Base-by-base conservation (phyloP, 805 yeast genomes). In the Saccharomycopsis vini region DNA sequence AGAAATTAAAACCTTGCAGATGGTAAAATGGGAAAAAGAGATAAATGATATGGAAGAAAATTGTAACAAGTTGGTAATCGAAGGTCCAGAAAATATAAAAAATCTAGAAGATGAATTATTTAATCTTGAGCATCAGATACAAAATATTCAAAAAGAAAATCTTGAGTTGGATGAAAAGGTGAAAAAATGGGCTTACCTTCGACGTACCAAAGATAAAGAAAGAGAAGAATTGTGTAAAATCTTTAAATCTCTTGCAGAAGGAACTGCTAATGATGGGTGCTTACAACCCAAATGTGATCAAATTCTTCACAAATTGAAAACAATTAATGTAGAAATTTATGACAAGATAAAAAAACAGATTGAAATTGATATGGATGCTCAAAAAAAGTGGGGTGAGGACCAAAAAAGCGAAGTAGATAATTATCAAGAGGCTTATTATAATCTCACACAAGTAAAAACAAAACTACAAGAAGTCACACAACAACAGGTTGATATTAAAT, bases 251-350 rank as follows among this genome's bases (percentile, higher is more conserved):
- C 24, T 46, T 20, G 19, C 32, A n/a, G 32, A 36, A n/a, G 19
- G 29, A n/a, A 39, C 43, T 21, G 12, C 39, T 15, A 45, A 44
- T 26, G 45, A 47, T 22, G 48, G 47, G 4, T 16, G 29, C 16
- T 30, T 30, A 30, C 5, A 9, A 7, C n/a, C 33, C 9, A 24
- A 24, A 24, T 6, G 10, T 7, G 6, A 7, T 6, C 6, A 6
- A 24, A 24, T 24, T 24, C 28, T 24, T 24, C 6, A 24, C 10
- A 24, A 24, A 24, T 7, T 35, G 9, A 26, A 28, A 23, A 19
- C 20, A 20, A 10, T 39, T 2, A 24, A 43, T 24, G 35, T 39
- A 9, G 36, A 22, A 4, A 18, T 42, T 13, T 16, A 10, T 23
- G 16, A 28, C 5, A 13, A 6, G 3, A 26, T 45, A 9, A 24